A percentile compares a stretch with the other conserved stretches of the same genome.
These are phyloP conservation scores for Malassezia equina DNA, from an alignment of 1,284 basidiomycete genomes.

Conservation along the genomic window DNA sequence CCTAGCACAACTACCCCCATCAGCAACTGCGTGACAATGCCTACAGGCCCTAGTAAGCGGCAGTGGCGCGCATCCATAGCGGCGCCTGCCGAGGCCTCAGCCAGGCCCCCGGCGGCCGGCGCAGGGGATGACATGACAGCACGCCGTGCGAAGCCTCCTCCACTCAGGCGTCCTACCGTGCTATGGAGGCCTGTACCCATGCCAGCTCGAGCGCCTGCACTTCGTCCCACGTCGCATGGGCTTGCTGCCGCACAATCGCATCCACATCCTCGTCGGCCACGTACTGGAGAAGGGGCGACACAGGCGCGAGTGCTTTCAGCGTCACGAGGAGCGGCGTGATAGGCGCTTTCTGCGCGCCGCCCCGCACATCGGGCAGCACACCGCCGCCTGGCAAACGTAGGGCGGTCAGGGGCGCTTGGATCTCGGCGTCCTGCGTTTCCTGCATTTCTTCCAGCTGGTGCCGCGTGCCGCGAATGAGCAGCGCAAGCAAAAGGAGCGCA, in stretches of 20 bases:
- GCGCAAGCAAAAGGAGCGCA: slow-evolving; percentile 32
- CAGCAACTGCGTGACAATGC: slow-evolving; percentile 58
- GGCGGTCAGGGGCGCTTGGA: slow-evolving; percentile 13
- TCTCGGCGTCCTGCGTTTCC: background rate
- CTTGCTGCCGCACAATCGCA: slow-evolving; percentile 27
- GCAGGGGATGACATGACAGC: background rate
- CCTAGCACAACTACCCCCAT: slow-evolving; percentile 78
- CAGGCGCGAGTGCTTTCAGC: background rate
- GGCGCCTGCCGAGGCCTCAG: background rate
- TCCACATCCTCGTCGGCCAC: slow-evolving; percentile 20
- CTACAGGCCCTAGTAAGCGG: slow-evolving; percentile 9
- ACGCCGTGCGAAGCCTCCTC: background rate
- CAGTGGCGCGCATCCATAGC: slow-evolving; percentile 6
- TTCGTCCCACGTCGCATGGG: slow-evolving; percentile 23
- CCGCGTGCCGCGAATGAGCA: slow-evolving; percentile 24
- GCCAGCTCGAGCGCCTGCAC: slow-evolving; percentile 15
- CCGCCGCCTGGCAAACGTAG: slow-evolving; percentile 29
- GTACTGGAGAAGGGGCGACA: background rate
- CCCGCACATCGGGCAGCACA: slow-evolving; percentile 17
- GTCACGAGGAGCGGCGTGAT: background rate
- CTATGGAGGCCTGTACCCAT: slow-evolving; percentile 2
- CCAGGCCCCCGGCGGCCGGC: background rate
- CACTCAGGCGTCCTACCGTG: background rate
- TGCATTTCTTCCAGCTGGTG: slow-evolving; percentile 25
- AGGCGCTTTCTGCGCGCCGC: background rate